Percentiles rank a stretch among this genome's conserved stretches.
phyloP scores from a whole-genome alignment of 768 basidiomycete species.

The Infundibulicybe gibba region DNA sequence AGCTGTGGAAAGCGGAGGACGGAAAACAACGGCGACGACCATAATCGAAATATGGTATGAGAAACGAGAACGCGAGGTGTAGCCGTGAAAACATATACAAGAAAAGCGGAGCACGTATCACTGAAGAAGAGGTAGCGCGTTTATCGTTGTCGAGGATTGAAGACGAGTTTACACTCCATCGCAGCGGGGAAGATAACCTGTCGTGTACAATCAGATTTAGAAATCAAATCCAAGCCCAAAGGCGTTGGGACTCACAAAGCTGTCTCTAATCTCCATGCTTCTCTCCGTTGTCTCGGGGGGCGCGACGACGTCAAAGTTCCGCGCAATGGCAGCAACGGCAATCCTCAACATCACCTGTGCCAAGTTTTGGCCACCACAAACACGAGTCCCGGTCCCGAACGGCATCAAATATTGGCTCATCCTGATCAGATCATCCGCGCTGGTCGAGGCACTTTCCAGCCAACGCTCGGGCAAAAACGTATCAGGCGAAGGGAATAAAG shows the following conservation, averaged over 20 bases:
- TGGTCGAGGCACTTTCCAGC: slow-evolving; percentile 45
- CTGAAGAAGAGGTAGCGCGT: slow-evolving; percentile 17
- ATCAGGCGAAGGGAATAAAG: slow-evolving; percentile 71
- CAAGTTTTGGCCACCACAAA: slow-evolving; percentile 77
- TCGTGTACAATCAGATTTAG: background rate
- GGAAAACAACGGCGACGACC: background rate
- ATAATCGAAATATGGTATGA: slow-evolving; percentile 4
- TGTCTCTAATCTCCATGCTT: slow-evolving; percentile 79
- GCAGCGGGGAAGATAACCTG: slow-evolving; percentile 76
- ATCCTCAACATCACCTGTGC: slow-evolving; percentile 68
- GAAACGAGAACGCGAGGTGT: background rate
- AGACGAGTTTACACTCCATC: slow-evolving; percentile 73
- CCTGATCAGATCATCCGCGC: slow-evolving; percentile 40
- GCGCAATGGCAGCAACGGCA: slow-evolving; percentile 51
- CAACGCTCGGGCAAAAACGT: slow-evolving; percentile 79
- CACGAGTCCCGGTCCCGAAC: slow-evolving; percentile 69
- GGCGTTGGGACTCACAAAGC: slow-evolving; percentile 63
- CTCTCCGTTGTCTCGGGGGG: slow-evolving; percentile 66
- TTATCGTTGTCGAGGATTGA: slow-evolving; percentile 49
- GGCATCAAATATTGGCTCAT: slow-evolving; percentile 78
- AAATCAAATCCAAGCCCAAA: background rate
- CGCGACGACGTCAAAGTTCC: slow-evolving; percentile 68
- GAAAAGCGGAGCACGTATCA: background rate
- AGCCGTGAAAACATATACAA: slow-evolving; percentile 2
- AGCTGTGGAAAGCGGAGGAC: background rate